Evolutionary conservation across 2,329 filamentous ascomycete species (phyloP).

Genomic region (Teratosphaeriaceae sp.): DNA sequence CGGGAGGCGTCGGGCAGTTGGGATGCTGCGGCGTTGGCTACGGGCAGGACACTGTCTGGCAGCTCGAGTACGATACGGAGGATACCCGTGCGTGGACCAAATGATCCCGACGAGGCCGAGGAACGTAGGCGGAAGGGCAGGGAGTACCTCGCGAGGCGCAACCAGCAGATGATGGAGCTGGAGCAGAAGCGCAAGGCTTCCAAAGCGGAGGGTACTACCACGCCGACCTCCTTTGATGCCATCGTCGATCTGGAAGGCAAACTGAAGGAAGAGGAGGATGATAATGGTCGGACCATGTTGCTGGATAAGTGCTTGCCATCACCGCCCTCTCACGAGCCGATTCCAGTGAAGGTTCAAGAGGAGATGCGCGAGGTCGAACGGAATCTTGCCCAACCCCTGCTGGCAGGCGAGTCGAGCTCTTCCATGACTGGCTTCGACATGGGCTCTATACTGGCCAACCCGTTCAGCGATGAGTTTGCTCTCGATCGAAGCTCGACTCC

Average conservation of each 20-base stretch:
- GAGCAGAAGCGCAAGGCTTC: conserved; percentile 21
- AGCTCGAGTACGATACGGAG: conserved; percentile 21
- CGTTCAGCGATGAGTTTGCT: conserved; percentile 39
- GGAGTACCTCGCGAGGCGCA: conserved; percentile 30
- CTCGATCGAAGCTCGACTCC: conserved; percentile 34
- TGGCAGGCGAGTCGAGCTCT: conserved; percentile 13
- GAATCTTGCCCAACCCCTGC: conserved; percentile 16
- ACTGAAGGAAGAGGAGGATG: conserved; percentile 14
- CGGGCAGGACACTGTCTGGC: conserved; percentile 22
- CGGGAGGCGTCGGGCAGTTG: conserved; percentile 25
- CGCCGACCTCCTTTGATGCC: conserved; percentile 24
- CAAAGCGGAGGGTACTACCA: conserved; percentile 9
- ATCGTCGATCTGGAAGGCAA: conserved; percentile 27
- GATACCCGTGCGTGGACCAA: conserved; percentile 24
- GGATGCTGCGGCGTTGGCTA: conserved; percentile 29
- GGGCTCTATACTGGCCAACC: conserved; percentile 37
- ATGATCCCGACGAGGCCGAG: conserved; percentile 26
- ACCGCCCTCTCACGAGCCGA: background rate
- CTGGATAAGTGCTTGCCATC: background rate
- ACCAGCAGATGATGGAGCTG: conserved; percentile 29
- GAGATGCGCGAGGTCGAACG: conserved; percentile 22
- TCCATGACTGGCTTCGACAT: conserved; percentile 31
- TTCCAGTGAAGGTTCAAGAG: conserved; percentile 13
- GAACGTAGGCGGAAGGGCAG: conserved; percentile 29
- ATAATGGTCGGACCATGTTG: conserved; percentile 1